Conservation (phyloP, 1,139 yeast genomes). For the Taphrina wiesneri region DNA sequence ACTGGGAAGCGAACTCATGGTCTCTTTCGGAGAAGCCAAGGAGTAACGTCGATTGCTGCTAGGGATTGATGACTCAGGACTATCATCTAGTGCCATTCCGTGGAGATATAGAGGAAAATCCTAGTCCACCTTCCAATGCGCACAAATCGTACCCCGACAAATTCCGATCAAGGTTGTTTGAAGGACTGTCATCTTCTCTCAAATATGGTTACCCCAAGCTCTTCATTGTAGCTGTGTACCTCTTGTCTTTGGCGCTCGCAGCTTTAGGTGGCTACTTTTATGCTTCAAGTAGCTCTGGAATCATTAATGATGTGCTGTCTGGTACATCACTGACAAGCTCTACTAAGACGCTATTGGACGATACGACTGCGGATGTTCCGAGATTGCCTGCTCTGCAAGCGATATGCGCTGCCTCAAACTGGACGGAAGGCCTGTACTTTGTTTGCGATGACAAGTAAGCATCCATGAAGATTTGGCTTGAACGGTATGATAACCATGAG, state of each 20-base stretch:
- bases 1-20: no score
- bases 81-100: background rate
- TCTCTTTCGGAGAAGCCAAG: no score
- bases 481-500: background rate
- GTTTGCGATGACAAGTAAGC: slow-evolving; percentile 1
- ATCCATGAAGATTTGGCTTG: background rate
- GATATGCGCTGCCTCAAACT: background rate
- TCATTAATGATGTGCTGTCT: background rate
- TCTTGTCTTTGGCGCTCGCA: background rate
- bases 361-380: background rate
- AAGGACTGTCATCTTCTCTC: no score
- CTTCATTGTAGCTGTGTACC: no score
- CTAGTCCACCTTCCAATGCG: no score
- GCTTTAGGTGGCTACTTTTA: background rate
- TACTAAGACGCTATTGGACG: no score
- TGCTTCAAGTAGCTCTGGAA: background rate
- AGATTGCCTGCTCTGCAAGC: background rate
- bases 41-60: no score
- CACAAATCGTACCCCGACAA: no score
- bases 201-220: no score
- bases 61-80: background rate
- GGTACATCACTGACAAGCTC: background rate
- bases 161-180: no score
- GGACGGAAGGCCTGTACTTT: background rate
- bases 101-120: background rate